Evolutionary conservation across 2,329 filamentous ascomycete genomes (phyloP), one percentile per base, ranked within the genome.

Genomic region (Xylariomycetidae sp.): DNA sequence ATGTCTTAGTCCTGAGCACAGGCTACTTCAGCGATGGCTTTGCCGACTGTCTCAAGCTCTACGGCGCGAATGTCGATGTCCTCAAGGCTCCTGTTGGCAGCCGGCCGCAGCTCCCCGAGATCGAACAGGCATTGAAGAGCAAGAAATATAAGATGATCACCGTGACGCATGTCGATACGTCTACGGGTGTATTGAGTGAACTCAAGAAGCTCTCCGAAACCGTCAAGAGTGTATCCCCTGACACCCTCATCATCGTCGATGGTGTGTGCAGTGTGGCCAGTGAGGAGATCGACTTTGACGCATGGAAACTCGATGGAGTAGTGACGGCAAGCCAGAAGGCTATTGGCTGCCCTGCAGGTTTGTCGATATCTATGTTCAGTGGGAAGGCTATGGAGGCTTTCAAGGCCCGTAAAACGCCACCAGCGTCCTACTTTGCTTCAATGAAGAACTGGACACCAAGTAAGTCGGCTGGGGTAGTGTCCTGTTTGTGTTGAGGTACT

Each of bases 1-100:
- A 95, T 38, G 92, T 85, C 16, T 75, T 98, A 25, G 89, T 98
- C 34, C 77, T 98, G 13, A 89, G 94, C 69, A 94, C 88, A 26
- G 92, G 92, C 46, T 98, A 98, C 75, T 98, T 98, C 57, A 89
- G 85, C 48, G 89, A 97, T 61, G 88, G 83, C 38, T 96, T 98
- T 57, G 86, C 87, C 47, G 83, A 94, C 64, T 96, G 89, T 66
- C 78, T 98, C 57, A 76, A 83, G 57, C 86, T 86, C 23, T 98
- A 98, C 58, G 90, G 92, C 43, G 88, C 83, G 50, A 85, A 88
- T 49, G 84, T 88, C 15, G 95, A 88, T 40, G 87, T 95, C 66
- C 68, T 98, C 48, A 90, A 87, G 60, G 88, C 88, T 2, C 80
- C 88, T 29, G 86, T 97, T 56, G 92, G 92, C 42, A 82, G 86